Evolutionary conservation across 768 basidiomycete genomes (phyloP), one percentile per base, ranked within the genome.

Genomic region (Obba rivulosa): DNA sequence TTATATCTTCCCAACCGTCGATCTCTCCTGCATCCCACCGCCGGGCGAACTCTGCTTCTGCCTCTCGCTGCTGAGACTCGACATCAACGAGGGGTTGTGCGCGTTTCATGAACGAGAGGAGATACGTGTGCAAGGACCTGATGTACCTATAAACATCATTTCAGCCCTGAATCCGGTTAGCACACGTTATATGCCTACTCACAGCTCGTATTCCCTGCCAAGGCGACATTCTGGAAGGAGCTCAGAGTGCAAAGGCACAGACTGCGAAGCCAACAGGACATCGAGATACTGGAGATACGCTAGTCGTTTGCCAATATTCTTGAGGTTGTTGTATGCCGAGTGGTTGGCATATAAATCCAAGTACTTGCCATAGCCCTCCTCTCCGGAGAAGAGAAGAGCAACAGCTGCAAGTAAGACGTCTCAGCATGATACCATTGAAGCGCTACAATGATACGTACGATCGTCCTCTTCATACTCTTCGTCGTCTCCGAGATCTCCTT

Each of bases 281-380:
- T 94, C 94, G 48, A 99, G 79, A 65, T 94, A 99, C 64, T 93
- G 92, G 40, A 98, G 75, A 68, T 99, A 99, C 9, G 86, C 84
- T 24, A 93, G 69, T 37, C 93, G 80, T 62, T 86, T 90, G 43
- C 83, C 78, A 42, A 93, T 78, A 50, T 85, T 80, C 68, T 89
- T 90, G 55, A 99, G 66, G 66, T 99, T 99, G 71, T 81, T 83
- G 69, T 89, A 98, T 42, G 87, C 74, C 41, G 85, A 79, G 59
- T 98, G 96, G 50, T 89, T 84, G 43, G 82, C 74, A 65, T 98
- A 90, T 49, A 99, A 66, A 66, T 99, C 96, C 52, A 98, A 79
- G 63, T 95, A 97, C 67, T 89, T 89, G 44, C 96, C 96, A 57
- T 94, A 91, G 8, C 79, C 78, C 64, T 99, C 96, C 72, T 98